A percentile compares a stretch with the other conserved stretches of the same genome.
phyloP scores from a whole-genome alignment of 2,329 filamentous ascomycete species.

The Epichloe brachyelytri region DNA sequence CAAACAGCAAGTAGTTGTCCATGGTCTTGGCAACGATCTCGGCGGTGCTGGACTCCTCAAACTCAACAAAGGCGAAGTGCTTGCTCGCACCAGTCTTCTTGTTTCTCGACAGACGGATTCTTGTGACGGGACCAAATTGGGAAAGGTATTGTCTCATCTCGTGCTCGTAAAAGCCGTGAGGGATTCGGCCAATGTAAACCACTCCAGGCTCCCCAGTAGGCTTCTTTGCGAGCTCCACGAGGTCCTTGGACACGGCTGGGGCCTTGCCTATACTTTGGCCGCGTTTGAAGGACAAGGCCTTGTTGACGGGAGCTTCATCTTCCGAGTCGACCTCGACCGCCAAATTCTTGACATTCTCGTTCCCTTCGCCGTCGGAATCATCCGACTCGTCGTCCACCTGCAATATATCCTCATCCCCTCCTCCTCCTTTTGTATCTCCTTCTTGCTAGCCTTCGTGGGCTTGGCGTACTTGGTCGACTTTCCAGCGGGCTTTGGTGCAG shows the following conservation, averaged over 20 bases:
- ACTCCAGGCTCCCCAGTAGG: slow-evolving; percentile 53
- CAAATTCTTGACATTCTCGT: slow-evolving; percentile 29
- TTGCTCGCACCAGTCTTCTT: slow-evolving; percentile 82
- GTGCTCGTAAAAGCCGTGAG: slow-evolving; percentile 90
- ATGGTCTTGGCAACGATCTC: slow-evolving; percentile 90
- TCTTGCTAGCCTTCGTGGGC: slow-evolving; percentile 21
- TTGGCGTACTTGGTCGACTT: slow-evolving; percentile 8
- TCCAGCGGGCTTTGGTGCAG: slow-evolving; percentile 1
- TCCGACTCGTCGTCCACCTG: slow-evolving; percentile 18
- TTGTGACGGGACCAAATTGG: slow-evolving; percentile 77
- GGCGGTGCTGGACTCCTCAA: slow-evolving; percentile 62
- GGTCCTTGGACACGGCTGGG: slow-evolving; percentile 33
- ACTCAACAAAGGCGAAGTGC: slow-evolving; percentile 93
- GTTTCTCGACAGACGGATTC: slow-evolving; percentile 76
- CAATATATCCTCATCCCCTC: slow-evolving; percentile 17
- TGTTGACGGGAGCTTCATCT: slow-evolving; percentile 27
- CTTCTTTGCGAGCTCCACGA: slow-evolving; percentile 28
- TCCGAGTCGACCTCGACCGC: slow-evolving; percentile 32
- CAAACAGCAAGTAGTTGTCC: slow-evolving; percentile 94
- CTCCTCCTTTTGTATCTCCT: slow-evolving; percentile 9
- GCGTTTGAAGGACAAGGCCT: slow-evolving; percentile 27
- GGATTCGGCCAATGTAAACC: slow-evolving; percentile 81
- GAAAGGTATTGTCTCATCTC: slow-evolving; percentile 89
- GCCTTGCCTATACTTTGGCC: slow-evolving; percentile 39
- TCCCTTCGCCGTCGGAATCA: slow-evolving; percentile 26